Base-by-base conservation (phyloP, 2,329 filamentous ascomycete genomes). In the Trichoderma koningiopsis region DNA sequence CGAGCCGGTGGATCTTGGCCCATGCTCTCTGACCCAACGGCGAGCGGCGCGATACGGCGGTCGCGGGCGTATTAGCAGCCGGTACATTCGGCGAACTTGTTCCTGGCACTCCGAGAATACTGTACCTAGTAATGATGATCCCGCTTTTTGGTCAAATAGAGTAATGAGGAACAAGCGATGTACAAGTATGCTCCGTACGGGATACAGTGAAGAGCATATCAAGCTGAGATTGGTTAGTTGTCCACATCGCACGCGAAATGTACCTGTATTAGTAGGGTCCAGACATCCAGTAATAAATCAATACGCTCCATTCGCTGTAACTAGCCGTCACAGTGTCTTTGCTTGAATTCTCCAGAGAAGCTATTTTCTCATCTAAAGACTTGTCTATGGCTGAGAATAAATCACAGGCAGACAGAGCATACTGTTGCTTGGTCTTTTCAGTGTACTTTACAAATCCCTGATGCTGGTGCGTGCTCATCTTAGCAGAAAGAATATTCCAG, bases 401-500 rank as follows among this genome's bases (percentile, higher is more conserved):
- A 43, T n/a, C 63, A 58, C 53, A 56, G 37, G 27, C 29, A 19
- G 22, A 16, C 24, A 24, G 19, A 11, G 22, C 37, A 64, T 29
- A 37, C 27, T 57, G 16, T 49, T 14, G 11, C 7, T 49, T 49
- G 7, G 5, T 13, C n/a, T 22, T 24, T 49, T 24, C 47, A 13
- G 8, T 49, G 47, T 24, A 49, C 10, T 49, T 49, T 19, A n/a
- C 40, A n/a, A 8, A 43, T n/a, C 40, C 40, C 40, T 43, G 40
- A n/a, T 43, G 43, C 24, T 56, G n/a, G 57, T 57, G 27, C 8
- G 16, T 58, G 35, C 52, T 29, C 53, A 24, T 52, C 35, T 60
- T 55, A 56, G 40, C 24, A 40, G 35, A 69, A 52, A 65, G 68
- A 69, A 69, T 69, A 69, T 65, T 69, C 68, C 68, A 69, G 16